These are phyloP conservation scores for Cryphonectria nitschkei DNA, from an alignment of 2,329 filamentous ascomycete species.

Conservation along the genomic window DNA sequence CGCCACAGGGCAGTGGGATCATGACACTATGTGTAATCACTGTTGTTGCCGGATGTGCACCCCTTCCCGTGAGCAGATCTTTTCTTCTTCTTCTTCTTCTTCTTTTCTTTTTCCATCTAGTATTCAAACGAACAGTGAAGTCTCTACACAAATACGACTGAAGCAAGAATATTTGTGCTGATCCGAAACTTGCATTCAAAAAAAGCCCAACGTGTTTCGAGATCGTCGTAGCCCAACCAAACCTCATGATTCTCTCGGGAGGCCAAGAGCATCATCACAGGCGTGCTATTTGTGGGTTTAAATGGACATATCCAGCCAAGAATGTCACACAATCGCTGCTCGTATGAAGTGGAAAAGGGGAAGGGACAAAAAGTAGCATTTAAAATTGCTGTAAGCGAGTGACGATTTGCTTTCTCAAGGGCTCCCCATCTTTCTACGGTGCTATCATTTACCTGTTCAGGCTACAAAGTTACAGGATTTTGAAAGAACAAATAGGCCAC, in stretches of 20 bases:
- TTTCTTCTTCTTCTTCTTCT: background rate
- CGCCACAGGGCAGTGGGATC: slow-evolving; percentile 40
- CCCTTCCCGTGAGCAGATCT: slow-evolving; percentile 45
- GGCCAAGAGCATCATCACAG: slow-evolving; percentile 15
- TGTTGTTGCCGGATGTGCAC: slow-evolving; percentile 56
- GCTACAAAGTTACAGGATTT: background rate
- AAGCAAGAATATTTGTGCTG: background rate
- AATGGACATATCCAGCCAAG: slow-evolving; percentile 14
- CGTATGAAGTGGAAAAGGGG: background rate
- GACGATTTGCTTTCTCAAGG: background rate
- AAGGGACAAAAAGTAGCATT: slow-evolving; percentile 11
- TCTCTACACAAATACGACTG: background rate
- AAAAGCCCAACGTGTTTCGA: background rate
- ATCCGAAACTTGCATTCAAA: background rate
- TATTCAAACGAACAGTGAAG: too few relatives aligned
- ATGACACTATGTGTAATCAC: slow-evolving; percentile 53
- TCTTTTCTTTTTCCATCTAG: background rate
- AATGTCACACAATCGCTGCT: background rate
- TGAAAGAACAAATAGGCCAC: background rate
- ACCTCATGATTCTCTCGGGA: slow-evolving; percentile 14
- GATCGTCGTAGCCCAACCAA: slow-evolving; percentile 22
- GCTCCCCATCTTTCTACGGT: background rate
- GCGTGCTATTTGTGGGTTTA: slow-evolving; percentile 22
- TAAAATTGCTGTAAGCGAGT: background rate
- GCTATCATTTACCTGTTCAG: background rate